Evolutionary conservation across 208 protist species (phyloP).

Genomic region (Acanthamoeba healyi): DNA sequence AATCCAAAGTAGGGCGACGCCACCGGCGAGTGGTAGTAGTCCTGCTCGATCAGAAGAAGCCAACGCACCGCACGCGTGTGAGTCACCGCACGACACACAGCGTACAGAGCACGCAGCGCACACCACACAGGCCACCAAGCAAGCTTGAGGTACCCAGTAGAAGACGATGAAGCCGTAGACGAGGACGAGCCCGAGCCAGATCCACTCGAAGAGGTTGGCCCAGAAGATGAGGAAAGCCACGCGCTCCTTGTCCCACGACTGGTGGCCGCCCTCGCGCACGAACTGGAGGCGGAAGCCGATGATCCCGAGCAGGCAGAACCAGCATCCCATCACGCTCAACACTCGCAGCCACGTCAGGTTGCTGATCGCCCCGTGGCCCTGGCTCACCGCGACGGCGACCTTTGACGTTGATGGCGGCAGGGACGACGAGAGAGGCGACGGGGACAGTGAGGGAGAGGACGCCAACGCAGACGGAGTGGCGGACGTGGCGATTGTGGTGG

Average conservation of each 20-base stretch:
- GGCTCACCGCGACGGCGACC: neutral
- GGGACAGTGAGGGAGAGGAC: neutral
- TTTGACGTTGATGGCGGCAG: neutral
- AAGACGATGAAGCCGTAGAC: slow-evolving; percentile 54
- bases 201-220: slow-evolving; percentile 55
- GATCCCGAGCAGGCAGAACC: slow-evolving; percentile 58
- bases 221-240: slow-evolving; percentile 48
- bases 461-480: neutral
- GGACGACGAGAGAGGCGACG: neutral
- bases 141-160: neutral
- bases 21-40: slow-evolving; percentile 43
- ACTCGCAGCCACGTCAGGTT: slow-evolving; percentile 44
- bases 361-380: neutral
- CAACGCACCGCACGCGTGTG: too few relatives aligned
- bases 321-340: slow-evolving; percentile 25
- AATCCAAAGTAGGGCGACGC: slow-evolving; percentile 6
- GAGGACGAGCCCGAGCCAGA: slow-evolving; percentile 48
- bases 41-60: neutral
- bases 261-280: slow-evolving; percentile 39
- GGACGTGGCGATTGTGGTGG: neutral
- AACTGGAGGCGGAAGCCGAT: slow-evolving; percentile 55
- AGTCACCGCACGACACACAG: neutral
- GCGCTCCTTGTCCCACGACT: slow-evolving; percentile 52
- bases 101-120: neutral
- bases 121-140: neutral